Evolutionary conservation across 2,329 filamentous ascomycete species (phyloP), one percentile per base, ranked within the genome.

Genomic region (Ophiostoma ulmi): DNA sequence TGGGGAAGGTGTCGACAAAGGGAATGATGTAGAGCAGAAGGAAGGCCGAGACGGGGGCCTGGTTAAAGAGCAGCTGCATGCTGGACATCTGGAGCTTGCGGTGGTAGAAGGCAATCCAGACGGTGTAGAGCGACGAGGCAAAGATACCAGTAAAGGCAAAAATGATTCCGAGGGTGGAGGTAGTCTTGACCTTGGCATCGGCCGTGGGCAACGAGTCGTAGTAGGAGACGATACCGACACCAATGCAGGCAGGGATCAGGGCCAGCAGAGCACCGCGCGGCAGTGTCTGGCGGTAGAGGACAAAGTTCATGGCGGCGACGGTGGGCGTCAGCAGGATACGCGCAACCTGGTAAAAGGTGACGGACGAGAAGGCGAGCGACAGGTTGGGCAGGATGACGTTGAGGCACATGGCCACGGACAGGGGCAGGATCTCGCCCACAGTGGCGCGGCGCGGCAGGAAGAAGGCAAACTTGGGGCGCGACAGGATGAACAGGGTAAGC

Each of bases 371-470:
- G 39, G 88, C 88, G 63, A 91, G 81, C 1, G 87, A 90, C 7
- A 90, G 79, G 75, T 91, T 91, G 11, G 88, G 88, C 11, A 91
- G 81, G 73, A 91, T 87, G 76, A 91, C 88, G 78, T 91, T 91
- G 72, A 89, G 81, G 69, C 86, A 84, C 88, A 91, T 91, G 75
- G 87, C 85, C 39, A 88, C 76, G 2, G 87, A 86, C n/a, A 91
- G 81, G 3, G 89, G 89, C 22, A 90, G 80, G 70, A 91, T 85
- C 48, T 86, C 83, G 71, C 80, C 79, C 67, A 88, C 79, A 41
- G 84, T 79, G 55, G 85, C 84, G 68, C 84, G 82, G 58, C 86
- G 85, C 1, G 88, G 85, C 20, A 80, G 78, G 77, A 91, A 91
- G 77, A 88, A 84, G 72, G 80, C 82, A 73, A 90, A 83, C 38